Conservation (phyloP, 2,329 filamentous ascomycete species). For the Stagonosporopsis chrysanthemi region DNA sequence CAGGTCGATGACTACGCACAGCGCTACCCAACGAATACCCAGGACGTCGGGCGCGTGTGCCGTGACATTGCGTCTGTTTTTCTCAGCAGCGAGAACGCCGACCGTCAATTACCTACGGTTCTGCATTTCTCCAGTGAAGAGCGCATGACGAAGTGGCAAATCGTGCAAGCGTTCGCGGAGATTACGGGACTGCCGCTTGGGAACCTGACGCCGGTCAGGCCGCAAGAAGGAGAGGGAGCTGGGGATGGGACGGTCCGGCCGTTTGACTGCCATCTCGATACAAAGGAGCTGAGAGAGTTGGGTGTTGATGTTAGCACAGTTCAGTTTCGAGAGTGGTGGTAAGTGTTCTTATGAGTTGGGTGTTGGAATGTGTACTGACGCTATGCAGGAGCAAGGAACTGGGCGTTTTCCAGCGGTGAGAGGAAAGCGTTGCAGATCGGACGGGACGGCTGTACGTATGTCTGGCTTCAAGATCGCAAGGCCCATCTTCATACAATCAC, state of each 20-base stretch:
- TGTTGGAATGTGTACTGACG: conserved; percentile 15
- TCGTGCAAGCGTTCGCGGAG: conserved; percentile 78
- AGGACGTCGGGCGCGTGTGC: conserved; percentile 82
- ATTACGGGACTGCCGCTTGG: conserved; percentile 78
- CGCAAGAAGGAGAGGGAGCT: conserved; percentile 68
- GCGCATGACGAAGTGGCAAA: conserved; percentile 87
- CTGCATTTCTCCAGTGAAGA: conserved; percentile 85
- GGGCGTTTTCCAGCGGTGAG: conserved; percentile 32
- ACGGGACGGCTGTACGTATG: too few relatives aligned
- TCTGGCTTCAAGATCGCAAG: neutral
- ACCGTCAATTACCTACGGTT: conserved; percentile 67
- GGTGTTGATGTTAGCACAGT: conserved; percentile 77
- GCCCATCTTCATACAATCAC: neutral
- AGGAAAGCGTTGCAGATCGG: too few relatives aligned
- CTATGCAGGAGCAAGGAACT: conserved; percentile 44
- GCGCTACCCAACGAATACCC: conserved; percentile 87
- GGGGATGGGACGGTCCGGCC: conserved; percentile 77
- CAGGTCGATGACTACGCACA: conserved; percentile 88
- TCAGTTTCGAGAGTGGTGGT: conserved; percentile 84
- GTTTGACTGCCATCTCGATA: conserved; percentile 88
- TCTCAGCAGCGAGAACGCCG: conserved; percentile 35
- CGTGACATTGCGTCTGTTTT: conserved; percentile 77
- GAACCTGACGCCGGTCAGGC: conserved; percentile 63
- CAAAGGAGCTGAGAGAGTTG: conserved; percentile 72
- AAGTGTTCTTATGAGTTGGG: conserved; percentile 10